phyloP scores from a whole-genome alignment of 331 rosid genomes.

The Pyracantha coccinea region DNA sequence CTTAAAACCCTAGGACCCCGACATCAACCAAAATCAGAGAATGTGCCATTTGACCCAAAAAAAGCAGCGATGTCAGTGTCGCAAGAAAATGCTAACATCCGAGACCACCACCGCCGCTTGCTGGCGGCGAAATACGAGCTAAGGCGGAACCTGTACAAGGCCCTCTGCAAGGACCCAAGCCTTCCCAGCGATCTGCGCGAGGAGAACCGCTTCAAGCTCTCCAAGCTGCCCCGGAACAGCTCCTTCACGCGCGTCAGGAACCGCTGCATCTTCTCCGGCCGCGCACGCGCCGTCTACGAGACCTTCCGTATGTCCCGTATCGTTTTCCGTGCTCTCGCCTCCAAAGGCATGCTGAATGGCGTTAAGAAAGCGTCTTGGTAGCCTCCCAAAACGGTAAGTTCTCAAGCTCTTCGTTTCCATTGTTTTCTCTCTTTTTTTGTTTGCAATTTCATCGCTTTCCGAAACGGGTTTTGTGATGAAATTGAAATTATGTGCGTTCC shows the following conservation, averaged over 20 bases:
- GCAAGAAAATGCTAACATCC: background rate
- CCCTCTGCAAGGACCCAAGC: conserved; percentile 32
- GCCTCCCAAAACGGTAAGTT: conserved; percentile 7
- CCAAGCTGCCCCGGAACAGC: conserved; percentile 47
- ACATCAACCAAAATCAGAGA: background rate
- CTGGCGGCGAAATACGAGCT: background rate
- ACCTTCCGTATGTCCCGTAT: conserved; percentile 49
- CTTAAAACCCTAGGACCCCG: background rate
- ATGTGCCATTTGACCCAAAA: background rate
- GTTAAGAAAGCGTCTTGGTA: conserved; percentile 53
- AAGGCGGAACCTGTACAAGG: background rate
- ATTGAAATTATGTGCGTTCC: no score
- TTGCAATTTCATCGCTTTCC: no score
- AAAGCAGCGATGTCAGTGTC: background rate
- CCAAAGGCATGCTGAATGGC: conserved; percentile 26
- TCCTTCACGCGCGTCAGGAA: conserved; percentile 50
- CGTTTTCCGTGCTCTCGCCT: conserved; percentile 42
- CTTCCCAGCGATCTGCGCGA: conserved; percentile 34
- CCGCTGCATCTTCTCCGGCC: conserved; percentile 56
- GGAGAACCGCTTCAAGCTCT: conserved; percentile 37
- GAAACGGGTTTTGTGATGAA: no score
- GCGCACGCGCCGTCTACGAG: conserved; percentile 38
- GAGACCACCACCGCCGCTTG: background rate
- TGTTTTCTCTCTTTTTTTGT: background rate
- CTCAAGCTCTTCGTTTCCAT: background rate